A percentile compares a stretch with the other conserved stretches of the same genome.
These are phyloP conservation scores for Hanseniaspora lachancei DNA, from an alignment of 805 yeast species.

Conservation along the genomic window DNA sequence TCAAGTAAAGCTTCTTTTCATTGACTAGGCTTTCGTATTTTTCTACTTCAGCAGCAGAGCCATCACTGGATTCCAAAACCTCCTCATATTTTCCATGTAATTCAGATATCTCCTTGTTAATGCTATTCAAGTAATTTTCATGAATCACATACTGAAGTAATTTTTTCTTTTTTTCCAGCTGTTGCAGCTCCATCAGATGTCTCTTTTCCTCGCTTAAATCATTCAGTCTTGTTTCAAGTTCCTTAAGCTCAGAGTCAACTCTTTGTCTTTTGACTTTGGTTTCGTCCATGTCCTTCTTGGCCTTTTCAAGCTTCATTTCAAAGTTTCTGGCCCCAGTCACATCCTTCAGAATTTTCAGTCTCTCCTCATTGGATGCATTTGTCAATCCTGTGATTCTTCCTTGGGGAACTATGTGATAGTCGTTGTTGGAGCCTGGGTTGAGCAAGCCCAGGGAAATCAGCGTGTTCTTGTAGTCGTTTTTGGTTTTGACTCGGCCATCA, in stretches of 20 bases:
- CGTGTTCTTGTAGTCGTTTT: constrained; percentile 66
- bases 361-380: constrained; percentile 74
- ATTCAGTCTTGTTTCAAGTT: constrained; percentile 55
- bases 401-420: constrained; percentile 94
- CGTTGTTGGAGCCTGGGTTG: constrained; percentile 45
- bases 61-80: background rate
- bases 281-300: constrained; percentile 63
- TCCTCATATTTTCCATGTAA: background rate
- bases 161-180: constrained; percentile 52
- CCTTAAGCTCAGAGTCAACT: constrained; percentile 58
- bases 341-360: constrained; percentile 67
- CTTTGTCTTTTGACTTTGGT: constrained; percentile 57
- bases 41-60: constrained; percentile 17
- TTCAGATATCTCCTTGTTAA: background rate
- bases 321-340: constrained; percentile 92
- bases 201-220: constrained; percentile 73
- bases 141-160: constrained; percentile 60
- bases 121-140: constrained; percentile 45
- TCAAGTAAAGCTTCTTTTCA: constrained; percentile 35
- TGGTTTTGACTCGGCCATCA: constrained; percentile 65
- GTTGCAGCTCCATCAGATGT: constrained; percentile 59
- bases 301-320: constrained; percentile 66
- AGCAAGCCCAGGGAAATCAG: constrained; percentile 80
- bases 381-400: constrained; percentile 82
- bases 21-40: constrained; percentile 43